Conservation (phyloP, 768 basidiomycete species). For the Sutorius australiensis region DNA sequence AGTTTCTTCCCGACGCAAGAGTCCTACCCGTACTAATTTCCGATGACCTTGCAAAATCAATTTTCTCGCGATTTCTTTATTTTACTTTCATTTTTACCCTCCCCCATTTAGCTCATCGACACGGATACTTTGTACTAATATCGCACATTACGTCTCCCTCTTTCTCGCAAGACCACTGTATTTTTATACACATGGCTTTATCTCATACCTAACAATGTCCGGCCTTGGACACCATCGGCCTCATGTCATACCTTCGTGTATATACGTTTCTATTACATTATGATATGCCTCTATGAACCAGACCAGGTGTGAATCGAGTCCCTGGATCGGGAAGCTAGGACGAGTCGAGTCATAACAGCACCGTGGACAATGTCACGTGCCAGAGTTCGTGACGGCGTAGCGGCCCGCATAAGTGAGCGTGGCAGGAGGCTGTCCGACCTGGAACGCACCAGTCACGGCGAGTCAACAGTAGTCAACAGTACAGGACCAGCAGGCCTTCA, state of each 20-base stretch:
- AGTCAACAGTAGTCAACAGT: neutral
- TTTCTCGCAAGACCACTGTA: no score
- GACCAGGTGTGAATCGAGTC: neutral
- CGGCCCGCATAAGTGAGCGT: neutral
- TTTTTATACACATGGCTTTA: neutral
- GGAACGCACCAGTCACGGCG: neutral
- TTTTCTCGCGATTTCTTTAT: neutral
- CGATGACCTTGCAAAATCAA: neutral
- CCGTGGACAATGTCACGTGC: conserved; percentile 12
- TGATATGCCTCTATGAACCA: neutral
- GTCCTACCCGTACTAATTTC: neutral
- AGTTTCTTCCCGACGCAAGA: neutral
- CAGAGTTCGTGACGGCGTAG: neutral
- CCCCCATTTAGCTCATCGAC: no score
- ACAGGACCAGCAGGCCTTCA: neutral
- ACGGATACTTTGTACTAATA: neutral
- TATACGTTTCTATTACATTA: neutral
- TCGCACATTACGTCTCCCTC: neutral
- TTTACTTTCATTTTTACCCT: no score
- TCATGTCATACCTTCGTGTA: neutral
- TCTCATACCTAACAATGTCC: neutral
- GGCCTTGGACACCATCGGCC: neutral
- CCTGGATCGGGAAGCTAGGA: neutral
- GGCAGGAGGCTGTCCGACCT: neutral
- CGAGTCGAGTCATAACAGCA: neutral